Base-by-base conservation (phyloP, 495 filamentous ascomycete genomes). In the Cudoniella acicularis region DNA sequence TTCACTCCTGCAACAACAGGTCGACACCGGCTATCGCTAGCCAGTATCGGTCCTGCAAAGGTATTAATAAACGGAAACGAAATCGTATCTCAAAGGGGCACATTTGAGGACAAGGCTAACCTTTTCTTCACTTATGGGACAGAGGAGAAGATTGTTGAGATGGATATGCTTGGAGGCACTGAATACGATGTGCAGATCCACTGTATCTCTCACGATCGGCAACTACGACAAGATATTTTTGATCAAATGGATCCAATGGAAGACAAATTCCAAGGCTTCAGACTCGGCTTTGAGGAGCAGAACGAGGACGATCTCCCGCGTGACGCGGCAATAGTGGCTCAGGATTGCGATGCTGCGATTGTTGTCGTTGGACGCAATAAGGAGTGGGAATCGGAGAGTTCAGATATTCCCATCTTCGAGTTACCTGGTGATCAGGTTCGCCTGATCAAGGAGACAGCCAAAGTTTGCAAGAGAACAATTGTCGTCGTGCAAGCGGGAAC, bases 281-380 rank as follows among this genome's bases (percentile, higher is more conserved):
- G n/a, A n/a, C n/a, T n/a, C n/a, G n/a, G n/a, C n/a, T n/a, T n/a
- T n/a, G n/a, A 21, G 81, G 80, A 22, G 76, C n/a, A 81, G 45
- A 80, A 89, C 41, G 66, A 75, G 6, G 72, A n/a, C 10, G 27
- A 54, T 47, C n/a, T 42, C 16, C 52, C 47, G 6, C 54, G 72
- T 18, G 74, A 83, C 24, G 88, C 89, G 0, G 82, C 84, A n/a
- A 68, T 77, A 9, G 70, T 85, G 3, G 89, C 89, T 16, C 72
- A 72, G 52, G 72, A 77, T 36, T 80, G 79, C 1, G 87, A 88
- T 23, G 78, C 85, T 52, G 86, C 85, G 10, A 79, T 90, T 52
- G 61, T 88, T 17, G 83, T 84, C 60, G 82, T 82, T 6, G 86
- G 87, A 10, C 76, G 87, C 30, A 86, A 84, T 50, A 75, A 87